Evolutionary conservation across 1,139 yeast genomes (phyloP).

Genomic region (Yamadazyma triangularis): DNA sequence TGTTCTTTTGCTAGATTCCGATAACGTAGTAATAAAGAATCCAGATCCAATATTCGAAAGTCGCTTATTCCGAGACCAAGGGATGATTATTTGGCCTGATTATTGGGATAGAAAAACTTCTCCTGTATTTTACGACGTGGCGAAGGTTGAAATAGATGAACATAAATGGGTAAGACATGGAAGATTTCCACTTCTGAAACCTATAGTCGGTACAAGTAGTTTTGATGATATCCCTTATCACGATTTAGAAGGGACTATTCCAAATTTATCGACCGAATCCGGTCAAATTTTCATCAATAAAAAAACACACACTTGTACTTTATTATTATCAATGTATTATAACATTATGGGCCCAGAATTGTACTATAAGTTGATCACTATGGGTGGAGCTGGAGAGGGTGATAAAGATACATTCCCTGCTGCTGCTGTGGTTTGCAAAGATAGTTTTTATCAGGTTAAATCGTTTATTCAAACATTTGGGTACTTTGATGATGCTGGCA

Average conservation of each 20-base stretch:
- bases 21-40: slow-evolving; percentile 29
- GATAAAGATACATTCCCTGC: slow-evolving; percentile 62
- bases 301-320: slow-evolving; percentile 44
- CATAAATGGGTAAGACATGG: slow-evolving; percentile 16
- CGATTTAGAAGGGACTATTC: slow-evolving; percentile 51
- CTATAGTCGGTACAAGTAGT: background rate
- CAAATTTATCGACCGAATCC: slow-evolving; percentile 56
- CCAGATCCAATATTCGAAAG: slow-evolving; percentile 44
- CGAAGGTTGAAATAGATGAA: slow-evolving; percentile 36
- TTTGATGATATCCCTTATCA: slow-evolving; percentile 28
- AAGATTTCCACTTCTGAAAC: slow-evolving; percentile 13
- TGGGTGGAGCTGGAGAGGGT: slow-evolving; percentile 61
- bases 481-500: slow-evolving; percentile 18
- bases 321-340: slow-evolving; percentile 50
- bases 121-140: slow-evolving; percentile 63
- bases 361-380: slow-evolving; percentile 50
- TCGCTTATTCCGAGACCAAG: slow-evolving; percentile 49
- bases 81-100: slow-evolving; percentile 77
- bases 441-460: slow-evolving; percentile 48
- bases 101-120: slow-evolving; percentile 73
- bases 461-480: slow-evolving; percentile 30
- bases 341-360: slow-evolving; percentile 54
- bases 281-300: slow-evolving; percentile 56
- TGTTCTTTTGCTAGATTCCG: slow-evolving; percentile 38
- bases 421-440: slow-evolving; percentile 45